Evolutionary conservation across 768 basidiomycete species (phyloP).

Genomic region (Tremella mesenterica): DNA sequence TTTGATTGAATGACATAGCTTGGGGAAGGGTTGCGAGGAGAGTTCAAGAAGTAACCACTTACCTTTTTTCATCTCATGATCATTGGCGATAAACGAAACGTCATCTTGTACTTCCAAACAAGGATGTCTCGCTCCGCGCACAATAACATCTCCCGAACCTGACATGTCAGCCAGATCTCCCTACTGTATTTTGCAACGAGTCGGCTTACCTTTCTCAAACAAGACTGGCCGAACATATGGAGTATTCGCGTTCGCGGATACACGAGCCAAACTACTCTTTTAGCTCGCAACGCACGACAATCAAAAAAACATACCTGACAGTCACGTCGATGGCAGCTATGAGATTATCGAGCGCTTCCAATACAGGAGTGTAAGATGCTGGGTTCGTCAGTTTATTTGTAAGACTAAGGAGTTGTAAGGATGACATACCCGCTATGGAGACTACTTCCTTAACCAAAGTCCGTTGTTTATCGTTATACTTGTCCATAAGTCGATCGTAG

Average conservation of each 20-base stretch:
- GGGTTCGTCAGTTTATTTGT: not conserved
- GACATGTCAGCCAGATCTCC: not conserved
- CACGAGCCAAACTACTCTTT: constrained; percentile 60
- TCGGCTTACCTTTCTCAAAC: constrained; percentile 58
- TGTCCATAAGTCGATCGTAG: constrained; percentile 57
- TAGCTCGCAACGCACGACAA: not conserved
- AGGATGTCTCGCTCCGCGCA: constrained; percentile 85
- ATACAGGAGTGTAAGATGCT: constrained; percentile 85
- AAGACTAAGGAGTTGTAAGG: not conserved
- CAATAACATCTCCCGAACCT: constrained; percentile 72
- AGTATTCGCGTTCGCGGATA: constrained; percentile 75
- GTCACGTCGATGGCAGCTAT: constrained; percentile 89
- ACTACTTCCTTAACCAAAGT: constrained; percentile 86
- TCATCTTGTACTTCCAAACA: constrained; percentile 96
- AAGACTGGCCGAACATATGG: constrained; percentile 81
- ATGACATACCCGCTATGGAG: constrained; percentile 67
- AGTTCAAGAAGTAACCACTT: constrained; percentile 10
- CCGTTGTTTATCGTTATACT: constrained; percentile 68
- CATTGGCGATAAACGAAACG: constrained; percentile 88
- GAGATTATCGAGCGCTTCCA: constrained; percentile 72
- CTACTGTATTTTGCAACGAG: not conserved
- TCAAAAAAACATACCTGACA: constrained; percentile 54
- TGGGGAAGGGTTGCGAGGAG: not conserved
- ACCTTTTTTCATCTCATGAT: constrained; percentile 89
- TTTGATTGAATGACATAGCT: no score